Conservation (phyloP, 148 eudicot genomes). For the Pouteria glomerata region DNA sequence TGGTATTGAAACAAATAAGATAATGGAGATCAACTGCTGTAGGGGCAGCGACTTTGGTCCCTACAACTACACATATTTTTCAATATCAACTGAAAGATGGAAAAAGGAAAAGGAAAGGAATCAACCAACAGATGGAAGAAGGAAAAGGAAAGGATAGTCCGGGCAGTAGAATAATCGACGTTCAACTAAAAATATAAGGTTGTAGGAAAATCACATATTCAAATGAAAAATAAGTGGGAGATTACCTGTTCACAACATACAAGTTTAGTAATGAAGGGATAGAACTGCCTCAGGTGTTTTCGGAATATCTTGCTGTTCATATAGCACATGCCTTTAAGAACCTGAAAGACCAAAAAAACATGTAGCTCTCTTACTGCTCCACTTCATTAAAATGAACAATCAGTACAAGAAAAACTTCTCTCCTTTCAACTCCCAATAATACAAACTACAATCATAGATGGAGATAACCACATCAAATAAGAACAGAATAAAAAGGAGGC, state of each 20-base stretch:
- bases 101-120: background rate
- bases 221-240: no score
- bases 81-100: background rate
- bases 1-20: background rate
- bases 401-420: background rate
- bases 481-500: background rate
- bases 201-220: no score
- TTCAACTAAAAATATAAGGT: background rate
- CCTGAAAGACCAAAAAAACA: slow-evolving; percentile 41
- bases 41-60: background rate
- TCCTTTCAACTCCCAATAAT: background rate
- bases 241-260: slow-evolving; percentile 97
- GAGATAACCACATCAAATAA: background rate
- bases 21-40: background rate
- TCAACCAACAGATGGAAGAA: background rate
- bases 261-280: slow-evolving; percentile 88
- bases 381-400: background rate
- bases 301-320: slow-evolving; percentile 80
- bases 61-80: background rate
- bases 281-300: slow-evolving; percentile 82
- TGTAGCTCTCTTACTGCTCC: background rate
- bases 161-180: background rate
- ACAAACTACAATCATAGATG: background rate
- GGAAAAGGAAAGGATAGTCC: background rate
- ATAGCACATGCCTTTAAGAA: slow-evolving; percentile 77